Conservation (phyloP, 495 filamentous ascomycete species). For the Recurvomyces mirabilis region DNA sequence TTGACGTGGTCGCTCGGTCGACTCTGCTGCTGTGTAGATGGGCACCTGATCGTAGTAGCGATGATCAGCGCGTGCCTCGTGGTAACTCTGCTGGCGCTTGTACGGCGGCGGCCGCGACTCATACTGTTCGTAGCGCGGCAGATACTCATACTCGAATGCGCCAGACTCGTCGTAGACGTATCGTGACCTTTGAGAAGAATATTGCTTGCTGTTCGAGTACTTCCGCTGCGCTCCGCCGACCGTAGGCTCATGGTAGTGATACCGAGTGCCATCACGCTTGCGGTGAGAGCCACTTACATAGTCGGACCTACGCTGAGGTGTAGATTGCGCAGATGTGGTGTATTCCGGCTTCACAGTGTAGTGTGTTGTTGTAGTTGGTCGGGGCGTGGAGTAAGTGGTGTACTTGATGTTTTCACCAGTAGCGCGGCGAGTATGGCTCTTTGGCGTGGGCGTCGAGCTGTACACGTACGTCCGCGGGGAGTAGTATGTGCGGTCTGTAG, state of each 20-base stretch:
- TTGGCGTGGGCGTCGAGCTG: slow-evolving; percentile 27
- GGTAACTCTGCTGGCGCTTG: slow-evolving; percentile 16
- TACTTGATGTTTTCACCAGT: slow-evolving; percentile 23
- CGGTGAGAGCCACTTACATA: slow-evolving; percentile 34
- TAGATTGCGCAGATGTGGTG: slow-evolving; percentile 24
- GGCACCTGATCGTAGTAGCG: slow-evolving; percentile 33
- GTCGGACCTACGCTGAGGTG: slow-evolving; percentile 30
- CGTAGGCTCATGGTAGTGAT: slow-evolving; percentile 10
- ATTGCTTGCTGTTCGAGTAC: slow-evolving; percentile 27
- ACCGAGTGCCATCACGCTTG: slow-evolving; percentile 21
- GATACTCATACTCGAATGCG: slow-evolving; percentile 26
- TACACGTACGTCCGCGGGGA: slow-evolving; percentile 27
- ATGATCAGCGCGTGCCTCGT: slow-evolving; percentile 28
- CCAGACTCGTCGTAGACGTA: slow-evolving; percentile 27
- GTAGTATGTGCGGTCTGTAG: slow-evolving; percentile 26
- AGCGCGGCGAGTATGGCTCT: slow-evolving; percentile 29
- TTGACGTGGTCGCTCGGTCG: slow-evolving; percentile 17
- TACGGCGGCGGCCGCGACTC: slow-evolving; percentile 19
- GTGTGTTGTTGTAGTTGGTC: slow-evolving; percentile 11
- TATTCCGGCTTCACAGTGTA: slow-evolving; percentile 23
- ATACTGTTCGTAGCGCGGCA: slow-evolving; percentile 33
- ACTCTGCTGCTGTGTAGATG: slow-evolving; percentile 27
- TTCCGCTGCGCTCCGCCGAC: slow-evolving; percentile 21
- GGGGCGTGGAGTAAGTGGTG: slow-evolving; percentile 21
- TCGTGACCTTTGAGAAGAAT: slow-evolving; percentile 23